Percentiles rank a stretch among this genome's conserved stretches.
phyloP scores from a whole-genome alignment of 2,329 filamentous ascomycete species.

The Tolypocladium album region DNA sequence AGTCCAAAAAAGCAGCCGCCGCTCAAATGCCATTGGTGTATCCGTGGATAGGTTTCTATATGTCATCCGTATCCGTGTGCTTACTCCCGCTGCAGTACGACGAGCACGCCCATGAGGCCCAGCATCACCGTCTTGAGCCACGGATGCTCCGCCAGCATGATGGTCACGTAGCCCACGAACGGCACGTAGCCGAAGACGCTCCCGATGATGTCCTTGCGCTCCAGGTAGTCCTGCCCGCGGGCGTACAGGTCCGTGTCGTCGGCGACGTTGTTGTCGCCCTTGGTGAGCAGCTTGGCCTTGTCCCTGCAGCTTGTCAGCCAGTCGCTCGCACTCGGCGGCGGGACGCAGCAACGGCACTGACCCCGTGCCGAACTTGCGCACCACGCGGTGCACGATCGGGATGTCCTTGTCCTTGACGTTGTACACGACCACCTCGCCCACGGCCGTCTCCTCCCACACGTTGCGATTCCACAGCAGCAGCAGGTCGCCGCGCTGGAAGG shows the following conservation, averaged over 20 bases:
- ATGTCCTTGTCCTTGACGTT: slow-evolving; percentile 92
- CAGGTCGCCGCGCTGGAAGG: slow-evolving; percentile 68
- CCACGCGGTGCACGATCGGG: slow-evolving; percentile 89
- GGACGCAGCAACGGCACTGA: slow-evolving; percentile 18
- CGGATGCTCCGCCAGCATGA: slow-evolving; percentile 86
- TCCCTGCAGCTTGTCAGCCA: slow-evolving; percentile 24
- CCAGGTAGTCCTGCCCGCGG: slow-evolving; percentile 73
- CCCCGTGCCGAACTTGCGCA: slow-evolving; percentile 59
- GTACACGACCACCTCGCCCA: slow-evolving; percentile 51
- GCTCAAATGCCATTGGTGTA: background rate
- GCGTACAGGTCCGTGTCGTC: slow-evolving; percentile 89
- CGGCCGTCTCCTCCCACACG: slow-evolving; percentile 40
- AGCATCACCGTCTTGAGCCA: slow-evolving; percentile 96
- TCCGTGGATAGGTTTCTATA: background rate
- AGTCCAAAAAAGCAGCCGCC: background rate
- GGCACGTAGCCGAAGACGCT: slow-evolving; percentile 88
- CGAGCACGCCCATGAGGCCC: slow-evolving; percentile 88
- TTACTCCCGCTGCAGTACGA: slow-evolving; percentile 83
- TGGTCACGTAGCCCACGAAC: slow-evolving; percentile 94
- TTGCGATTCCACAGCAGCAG: slow-evolving; percentile 70
- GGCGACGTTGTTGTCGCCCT: slow-evolving; percentile 91
- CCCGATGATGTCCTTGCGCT: slow-evolving; percentile 82
- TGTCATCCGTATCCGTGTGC: background rate
- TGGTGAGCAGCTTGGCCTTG: slow-evolving; percentile 71
- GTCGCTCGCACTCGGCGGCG: background rate